A percentile compares a stretch with the other conserved stretches of the same genome.
Conservation (phyloP, 176 grass and related monocot species). For the Oryza longistaminata region DNA sequence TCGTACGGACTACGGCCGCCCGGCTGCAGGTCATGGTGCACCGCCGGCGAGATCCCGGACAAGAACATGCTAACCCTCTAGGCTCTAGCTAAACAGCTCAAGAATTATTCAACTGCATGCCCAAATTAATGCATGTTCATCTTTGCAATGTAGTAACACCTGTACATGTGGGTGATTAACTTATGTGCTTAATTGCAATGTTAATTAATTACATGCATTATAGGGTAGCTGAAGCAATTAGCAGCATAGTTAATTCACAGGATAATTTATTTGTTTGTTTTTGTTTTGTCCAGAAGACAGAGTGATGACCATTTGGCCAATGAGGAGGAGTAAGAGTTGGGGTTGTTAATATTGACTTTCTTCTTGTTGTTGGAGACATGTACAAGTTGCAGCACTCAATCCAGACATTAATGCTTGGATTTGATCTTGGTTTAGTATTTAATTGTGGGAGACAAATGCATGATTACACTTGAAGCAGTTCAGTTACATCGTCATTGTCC, state of each 20-base stretch:
- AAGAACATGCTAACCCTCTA: slow-evolving; percentile 28
- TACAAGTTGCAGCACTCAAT: slow-evolving; percentile 5
- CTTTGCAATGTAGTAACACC: too few species aligned
- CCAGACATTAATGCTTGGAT: neutral
- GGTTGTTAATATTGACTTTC: slow-evolving; percentile 34
- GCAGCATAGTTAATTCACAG: neutral
- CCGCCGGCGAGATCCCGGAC: neutral
- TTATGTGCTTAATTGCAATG: neutral
- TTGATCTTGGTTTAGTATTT: neutral
- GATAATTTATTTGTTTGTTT: neutral
- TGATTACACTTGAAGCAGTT: neutral
- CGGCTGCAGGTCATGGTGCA: neutral
- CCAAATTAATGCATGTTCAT: too few species aligned
- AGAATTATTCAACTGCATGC: too few species aligned
- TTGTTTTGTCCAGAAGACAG: neutral
- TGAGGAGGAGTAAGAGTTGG: slow-evolving; percentile 6
- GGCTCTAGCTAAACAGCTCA: too few species aligned
- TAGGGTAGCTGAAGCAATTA: slow-evolving; percentile 16
- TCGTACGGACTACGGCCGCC: slow-evolving; percentile 2
- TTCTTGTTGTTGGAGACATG: neutral
- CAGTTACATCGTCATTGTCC: slow-evolving; percentile 9
- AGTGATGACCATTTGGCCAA: neutral
- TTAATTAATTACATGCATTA: neutral
- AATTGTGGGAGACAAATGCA: slow-evolving; percentile 11
- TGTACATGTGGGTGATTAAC: neutral